Conservation (phyloP, 2,329 filamentous ascomycete species). For the Colletotrichum abscissum region DNA sequence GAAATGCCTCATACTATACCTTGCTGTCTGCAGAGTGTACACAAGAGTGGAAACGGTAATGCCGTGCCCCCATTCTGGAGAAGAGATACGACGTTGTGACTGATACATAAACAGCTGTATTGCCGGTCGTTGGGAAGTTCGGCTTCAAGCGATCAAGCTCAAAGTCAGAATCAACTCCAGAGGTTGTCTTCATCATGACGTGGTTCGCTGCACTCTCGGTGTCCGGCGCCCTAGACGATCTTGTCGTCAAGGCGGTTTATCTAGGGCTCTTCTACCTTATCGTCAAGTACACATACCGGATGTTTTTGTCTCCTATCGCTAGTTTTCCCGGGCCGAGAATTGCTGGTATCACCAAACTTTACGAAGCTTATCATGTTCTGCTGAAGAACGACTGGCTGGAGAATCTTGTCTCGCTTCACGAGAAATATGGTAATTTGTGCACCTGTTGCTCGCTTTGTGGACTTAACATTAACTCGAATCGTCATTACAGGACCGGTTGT, state of each 20-base stretch:
- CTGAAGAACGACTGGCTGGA: slow-evolving; percentile 35
- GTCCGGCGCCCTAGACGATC: neutral
- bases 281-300: slow-evolving; percentile 17
- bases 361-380: slow-evolving; percentile 36
- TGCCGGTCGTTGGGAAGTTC: neutral
- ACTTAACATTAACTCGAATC: no score
- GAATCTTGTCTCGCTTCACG: slow-evolving; percentile 30
- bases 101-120: neutral
- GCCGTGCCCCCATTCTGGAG: neutral
- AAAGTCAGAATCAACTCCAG: neutral
- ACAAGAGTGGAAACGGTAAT: neutral
- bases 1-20: neutral
- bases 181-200: neutral
- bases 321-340: slow-evolving; percentile 26
- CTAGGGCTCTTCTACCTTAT: neutral
- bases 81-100: neutral
- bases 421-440: slow-evolving; percentile 18
- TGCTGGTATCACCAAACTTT: slow-evolving; percentile 28
- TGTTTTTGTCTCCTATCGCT: slow-evolving; percentile 19
- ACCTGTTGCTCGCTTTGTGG: neutral
- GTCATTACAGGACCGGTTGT: slow-evolving; percentile 27
- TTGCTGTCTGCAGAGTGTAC: neutral
- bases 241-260: neutral
- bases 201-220: neutral
- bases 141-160: neutral